Base-by-base conservation (phyloP, 2,329 filamentous ascomycete genomes). In the Xylaria arbuscula region DNA sequence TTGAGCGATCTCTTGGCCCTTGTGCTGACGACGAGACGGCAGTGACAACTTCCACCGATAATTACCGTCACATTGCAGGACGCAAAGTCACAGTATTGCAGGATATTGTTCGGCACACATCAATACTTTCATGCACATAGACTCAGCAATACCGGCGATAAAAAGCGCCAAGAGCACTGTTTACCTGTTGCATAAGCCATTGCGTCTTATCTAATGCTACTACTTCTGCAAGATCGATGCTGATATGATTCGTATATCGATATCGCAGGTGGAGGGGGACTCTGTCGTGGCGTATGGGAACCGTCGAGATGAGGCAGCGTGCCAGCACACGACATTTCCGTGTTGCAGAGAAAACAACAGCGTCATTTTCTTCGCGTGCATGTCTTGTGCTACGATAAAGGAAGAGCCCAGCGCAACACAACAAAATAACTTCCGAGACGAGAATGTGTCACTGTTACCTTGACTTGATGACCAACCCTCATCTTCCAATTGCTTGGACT, bases 301-400 rank as follows among this genome's bases (percentile, higher is more conserved):
- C 60, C 28, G 17, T 47, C 50, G 47, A 58, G 62, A 70, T 61
- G 54, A 61, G 45, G 59, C 48, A 56, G 62, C 53, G 56, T 66
- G 62, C 62, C 54, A 55, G 24, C 50, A 57, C 51, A 67, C 63
- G 40, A 28, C 59, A 58, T 36, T 62, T 56, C 66, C 66, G 66
- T 67, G 51, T 55, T 64, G 61, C 62, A 67, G 66, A 56, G 62
- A 63, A 68, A 45, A 48, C 53, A 70, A 53, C 61, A 51, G 63
- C 53, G 59, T 66, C 63, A 72, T 69, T 71, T 67, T 69, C 59
- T 71, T 65, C 56, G 67, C 57, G 69, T 70, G 69, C 68, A 62
- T 72, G 59, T 63, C 55, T 57, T 62, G 64, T 73, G 61, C 66
- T 48, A 60, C 64, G 42, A 56, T 55, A 61, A 47, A 57, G 28